Evolutionary conservation across 371 early-diverging fungal species (phyloP).

Genomic region (Mortierella sp.): DNA sequence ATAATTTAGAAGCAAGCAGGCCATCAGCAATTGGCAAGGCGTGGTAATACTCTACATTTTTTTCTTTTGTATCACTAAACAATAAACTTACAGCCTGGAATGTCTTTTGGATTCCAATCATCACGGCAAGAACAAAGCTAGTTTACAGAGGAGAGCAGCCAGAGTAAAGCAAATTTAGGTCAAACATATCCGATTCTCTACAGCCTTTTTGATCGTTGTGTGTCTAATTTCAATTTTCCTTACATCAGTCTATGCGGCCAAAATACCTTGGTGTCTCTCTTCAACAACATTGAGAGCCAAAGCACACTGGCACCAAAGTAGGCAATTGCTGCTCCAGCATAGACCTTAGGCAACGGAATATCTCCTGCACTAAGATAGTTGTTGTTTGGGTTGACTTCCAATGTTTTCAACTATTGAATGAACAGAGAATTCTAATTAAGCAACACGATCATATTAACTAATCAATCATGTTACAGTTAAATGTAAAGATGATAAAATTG

Average conservation of each 20-base stretch:
- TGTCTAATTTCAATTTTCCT: constrained; percentile 1
- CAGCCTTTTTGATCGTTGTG: neutral
- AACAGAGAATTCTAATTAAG: neutral
- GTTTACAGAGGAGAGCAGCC: neutral
- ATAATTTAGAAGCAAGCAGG: neutral
- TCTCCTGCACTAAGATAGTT: constrained; percentile 70
- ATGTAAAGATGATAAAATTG: neutral
- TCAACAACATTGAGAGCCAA: constrained; percentile 57
- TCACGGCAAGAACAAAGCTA: constrained; percentile 62
- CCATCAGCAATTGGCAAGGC: neutral
- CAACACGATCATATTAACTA: too few species aligned
- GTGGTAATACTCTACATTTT: neutral
- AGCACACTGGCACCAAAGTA: constrained; percentile 56
- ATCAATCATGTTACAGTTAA: too few species aligned
- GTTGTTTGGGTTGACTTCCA: constrained; percentile 63
- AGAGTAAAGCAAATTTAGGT: neutral
- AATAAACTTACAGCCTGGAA: constrained; percentile 62
- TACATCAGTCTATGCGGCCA: constrained; percentile 71
- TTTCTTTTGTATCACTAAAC: too few species aligned
- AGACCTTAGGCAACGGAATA: constrained; percentile 65
- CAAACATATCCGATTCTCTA: neutral
- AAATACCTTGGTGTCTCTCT: constrained; percentile 61
- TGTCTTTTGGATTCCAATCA: constrained; percentile 65
- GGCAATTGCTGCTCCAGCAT: constrained; percentile 56
- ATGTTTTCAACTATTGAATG: constrained; percentile 58